These are phyloP conservation scores for Corchorus capsularis DNA, from an alignment of 345 rosid species.

Conservation along the genomic window DNA sequence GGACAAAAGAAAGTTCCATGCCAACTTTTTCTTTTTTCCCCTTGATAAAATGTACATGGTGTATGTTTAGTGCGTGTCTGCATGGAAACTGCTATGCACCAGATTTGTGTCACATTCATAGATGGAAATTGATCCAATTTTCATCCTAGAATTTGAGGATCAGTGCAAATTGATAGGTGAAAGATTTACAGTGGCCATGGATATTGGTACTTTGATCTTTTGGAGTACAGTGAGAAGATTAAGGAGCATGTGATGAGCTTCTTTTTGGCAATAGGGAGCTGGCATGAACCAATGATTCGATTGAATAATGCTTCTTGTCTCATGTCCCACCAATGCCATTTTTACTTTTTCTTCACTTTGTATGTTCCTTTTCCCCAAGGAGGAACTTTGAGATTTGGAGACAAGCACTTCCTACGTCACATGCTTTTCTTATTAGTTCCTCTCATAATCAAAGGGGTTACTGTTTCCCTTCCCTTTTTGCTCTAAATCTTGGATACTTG, in stretches of 20 bases:
- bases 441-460: constrained; percentile 13
- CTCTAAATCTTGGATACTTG: constrained; percentile 2
- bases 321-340: constrained; percentile 26
- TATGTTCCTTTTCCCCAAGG: neutral
- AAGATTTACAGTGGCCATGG: constrained; percentile 9
- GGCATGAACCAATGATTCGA: constrained; percentile 37
- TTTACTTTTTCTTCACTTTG: neutral
- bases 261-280: constrained; percentile 19
- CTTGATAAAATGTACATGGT: neutral
- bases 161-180: constrained; percentile 1
- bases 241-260: constrained; percentile 25
- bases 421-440: constrained; percentile 26
- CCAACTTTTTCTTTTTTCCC: neutral
- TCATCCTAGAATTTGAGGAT: neutral
- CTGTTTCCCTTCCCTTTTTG: constrained; percentile 17
- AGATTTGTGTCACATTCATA: neutral
- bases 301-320: constrained; percentile 34
- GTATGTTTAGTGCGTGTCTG: neutral
- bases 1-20: neutral
- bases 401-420: constrained; percentile 26
- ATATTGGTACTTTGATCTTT: neutral
- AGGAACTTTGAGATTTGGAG: constrained; percentile 1
- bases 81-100: neutral
- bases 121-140: neutral
- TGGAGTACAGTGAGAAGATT: constrained; percentile 8